phyloP scores from a whole-genome alignment of 1,284 basidiomycete genomes.

The Volvariella volvacea region DNA sequence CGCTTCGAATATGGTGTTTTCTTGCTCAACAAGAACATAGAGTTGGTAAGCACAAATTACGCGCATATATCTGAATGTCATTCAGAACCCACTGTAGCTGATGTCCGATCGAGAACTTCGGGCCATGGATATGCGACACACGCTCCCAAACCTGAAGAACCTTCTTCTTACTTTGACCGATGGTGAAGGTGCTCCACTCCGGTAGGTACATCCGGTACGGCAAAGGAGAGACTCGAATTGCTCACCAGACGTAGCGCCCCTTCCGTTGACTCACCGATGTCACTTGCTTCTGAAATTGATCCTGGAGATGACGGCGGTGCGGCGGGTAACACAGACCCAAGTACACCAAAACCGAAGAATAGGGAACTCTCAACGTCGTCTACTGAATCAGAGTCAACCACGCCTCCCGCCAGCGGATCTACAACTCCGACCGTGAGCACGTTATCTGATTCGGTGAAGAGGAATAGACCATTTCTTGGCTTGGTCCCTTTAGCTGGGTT shows the following conservation, averaged over 20 bases:
- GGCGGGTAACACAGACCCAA: constrained; percentile 10
- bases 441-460: constrained; percentile 27
- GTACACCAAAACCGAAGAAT: constrained; percentile 30
- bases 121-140: constrained; percentile 90
- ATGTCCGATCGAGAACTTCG: constrained; percentile 86
- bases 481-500: constrained; percentile 50
- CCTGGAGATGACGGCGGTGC: neutral
- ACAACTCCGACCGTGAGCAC: constrained; percentile 45
- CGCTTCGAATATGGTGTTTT: constrained; percentile 98
- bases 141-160: constrained; percentile 94
- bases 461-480: constrained; percentile 38
- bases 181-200: constrained; percentile 42
- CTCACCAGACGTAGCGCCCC: constrained; percentile 4
- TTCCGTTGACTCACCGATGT: constrained; percentile 21
- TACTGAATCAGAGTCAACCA: constrained; percentile 10
- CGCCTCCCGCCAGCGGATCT: constrained; percentile 43
- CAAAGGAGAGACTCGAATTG: no score
- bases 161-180: constrained; percentile 80
- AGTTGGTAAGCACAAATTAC: constrained; percentile 63
- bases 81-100: constrained; percentile 42
- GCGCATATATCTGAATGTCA: constrained; percentile 2
- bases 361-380: no score
- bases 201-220: no score
- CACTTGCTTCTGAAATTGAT: constrained; percentile 9
- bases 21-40: constrained; percentile 95